Base-by-base conservation (phyloP, 176 grass and related monocot genomes). In the Melocanna baccifera region DNA sequence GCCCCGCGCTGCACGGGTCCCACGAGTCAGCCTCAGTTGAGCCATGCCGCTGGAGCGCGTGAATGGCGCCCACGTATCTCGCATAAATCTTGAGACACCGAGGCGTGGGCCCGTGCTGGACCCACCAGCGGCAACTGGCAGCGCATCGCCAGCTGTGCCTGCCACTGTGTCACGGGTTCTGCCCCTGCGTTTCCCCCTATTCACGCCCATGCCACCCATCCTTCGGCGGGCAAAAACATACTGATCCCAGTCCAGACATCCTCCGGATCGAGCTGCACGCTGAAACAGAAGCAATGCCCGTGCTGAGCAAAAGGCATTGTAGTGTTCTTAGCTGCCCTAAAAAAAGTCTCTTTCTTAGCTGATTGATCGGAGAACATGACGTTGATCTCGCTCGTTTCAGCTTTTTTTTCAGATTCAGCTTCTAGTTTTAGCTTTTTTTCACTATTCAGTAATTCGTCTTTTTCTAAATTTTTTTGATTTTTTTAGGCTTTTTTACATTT, bases 21-120 rank as follows among this genome's bases (percentile, higher is more conserved):
- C 25, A 11, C 6, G 0, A 2, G 53, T 36, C 80, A 59, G 20
- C 18, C 16, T 23, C 6, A 9, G 12, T 2, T 9, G n/a, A 2
- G 0, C 1, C 0, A 4, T 16, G 16, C n/a, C 14, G n/a, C n/a
- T 6, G 76, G 14, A 9, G 4, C 25, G n/a, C 4, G 4, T 20
- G 8, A 14, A 12, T 28, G 40, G 67, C 52, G 12, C 13, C 45
- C 46, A 13, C 86, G 62, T 50, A 87, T 58, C 85, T 7, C 69
- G 47, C 59, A 12, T 37, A 58, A 87, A 82, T 87, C 79, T 68
- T 69, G 78, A 34, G 79, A 83, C 86, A 83, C 86, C 86, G 79
- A 82, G 86, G 79, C 86, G 30, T 30, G 59, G 63, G 20, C 7
- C 75, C 25, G 37, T 0, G 2, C 1, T 12, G 76, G 67, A 51